phyloP scores from a whole-genome alignment of 2,329 filamentous ascomycete species.

The Claviceps digitariae region DNA sequence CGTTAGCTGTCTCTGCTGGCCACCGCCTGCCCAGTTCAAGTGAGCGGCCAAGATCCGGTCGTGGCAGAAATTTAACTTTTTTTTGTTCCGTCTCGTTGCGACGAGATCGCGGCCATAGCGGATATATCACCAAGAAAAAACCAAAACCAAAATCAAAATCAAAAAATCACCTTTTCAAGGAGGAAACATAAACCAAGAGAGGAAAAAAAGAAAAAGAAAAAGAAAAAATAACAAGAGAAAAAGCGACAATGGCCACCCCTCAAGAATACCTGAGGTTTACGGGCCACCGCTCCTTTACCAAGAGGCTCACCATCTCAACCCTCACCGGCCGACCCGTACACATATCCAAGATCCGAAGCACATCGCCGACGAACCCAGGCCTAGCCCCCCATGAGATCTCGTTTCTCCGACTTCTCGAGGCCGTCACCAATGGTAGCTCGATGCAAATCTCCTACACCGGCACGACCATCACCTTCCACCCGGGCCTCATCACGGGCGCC shows the following conservation, averaged over 20 bases:
- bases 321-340: conserved; percentile 80
- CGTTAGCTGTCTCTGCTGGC: neutral
- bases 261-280: conserved; percentile 61
- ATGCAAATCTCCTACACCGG: conserved; percentile 96
- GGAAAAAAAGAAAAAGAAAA: neutral
- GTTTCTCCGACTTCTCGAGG: conserved; percentile 85
- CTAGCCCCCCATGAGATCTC: conserved; percentile 89
- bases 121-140: neutral
- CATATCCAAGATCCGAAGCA: conserved; percentile 85
- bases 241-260: conserved; percentile 22
- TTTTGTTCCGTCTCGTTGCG: neutral
- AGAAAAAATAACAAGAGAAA: neutral
- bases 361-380: conserved; percentile 74
- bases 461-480: conserved; percentile 82
- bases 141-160: too few species aligned
- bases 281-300: conserved; percentile 67
- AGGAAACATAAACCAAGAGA: neutral
- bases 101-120: neutral
- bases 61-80: conserved; percentile 27
- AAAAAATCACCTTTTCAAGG: neutral
- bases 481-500: conserved; percentile 80
- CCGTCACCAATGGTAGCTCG: conserved; percentile 85
- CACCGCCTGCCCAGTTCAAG: conserved; percentile 19
- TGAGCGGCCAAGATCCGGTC: neutral
- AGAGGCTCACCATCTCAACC: conserved; percentile 78